Conservation (phyloP, 2,329 filamentous ascomycete species). For the Ceratocystiopsis brevicomis region DNA sequence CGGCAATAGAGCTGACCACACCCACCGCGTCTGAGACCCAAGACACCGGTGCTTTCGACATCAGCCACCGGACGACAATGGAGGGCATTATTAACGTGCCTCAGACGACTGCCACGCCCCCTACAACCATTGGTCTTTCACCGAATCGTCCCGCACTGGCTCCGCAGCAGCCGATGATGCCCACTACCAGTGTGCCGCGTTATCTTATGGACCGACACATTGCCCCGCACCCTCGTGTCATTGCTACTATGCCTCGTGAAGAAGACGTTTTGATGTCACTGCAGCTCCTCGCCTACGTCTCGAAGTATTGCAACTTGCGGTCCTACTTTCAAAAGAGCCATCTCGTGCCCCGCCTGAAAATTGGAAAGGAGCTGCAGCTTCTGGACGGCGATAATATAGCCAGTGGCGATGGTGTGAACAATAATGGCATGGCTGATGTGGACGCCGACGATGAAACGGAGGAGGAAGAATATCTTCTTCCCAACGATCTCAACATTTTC, state of each 20-base stretch:
- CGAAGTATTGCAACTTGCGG: slow-evolving; percentile 92
- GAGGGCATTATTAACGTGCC: slow-evolving; percentile 50
- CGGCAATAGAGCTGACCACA: slow-evolving; percentile 55
- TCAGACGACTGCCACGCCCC: slow-evolving; percentile 28
- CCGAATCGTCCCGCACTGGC: slow-evolving; percentile 51
- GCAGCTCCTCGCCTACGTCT: slow-evolving; percentile 90
- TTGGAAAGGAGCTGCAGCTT: slow-evolving; percentile 65
- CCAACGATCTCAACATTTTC: slow-evolving; percentile 96
- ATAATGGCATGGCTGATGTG: slow-evolving; percentile 2
- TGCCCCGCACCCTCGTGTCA: slow-evolving; percentile 50
- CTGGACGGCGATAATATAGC: slow-evolving; percentile 48
- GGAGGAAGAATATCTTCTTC: slow-evolving; percentile 73
- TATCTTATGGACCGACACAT: slow-evolving; percentile 61
- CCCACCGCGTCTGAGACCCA: slow-evolving; percentile 70
- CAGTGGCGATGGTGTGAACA: slow-evolving; percentile 6
- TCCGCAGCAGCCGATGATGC: slow-evolving; percentile 55
- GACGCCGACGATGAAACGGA: slow-evolving; percentile 40
- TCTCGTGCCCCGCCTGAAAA: slow-evolving; percentile 76
- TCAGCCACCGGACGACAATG: slow-evolving; percentile 66
- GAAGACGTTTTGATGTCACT: slow-evolving; percentile 97
- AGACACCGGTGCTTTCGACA: slow-evolving; percentile 81
- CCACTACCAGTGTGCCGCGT: slow-evolving; percentile 53
- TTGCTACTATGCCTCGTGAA: slow-evolving; percentile 85
- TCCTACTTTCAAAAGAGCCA: slow-evolving; percentile 93
- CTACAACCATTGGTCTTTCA: slow-evolving; percentile 53